These are phyloP conservation scores for Tothia fuscella DNA, from an alignment of 2,329 filamentous ascomycete species.

Conservation along the genomic window DNA sequence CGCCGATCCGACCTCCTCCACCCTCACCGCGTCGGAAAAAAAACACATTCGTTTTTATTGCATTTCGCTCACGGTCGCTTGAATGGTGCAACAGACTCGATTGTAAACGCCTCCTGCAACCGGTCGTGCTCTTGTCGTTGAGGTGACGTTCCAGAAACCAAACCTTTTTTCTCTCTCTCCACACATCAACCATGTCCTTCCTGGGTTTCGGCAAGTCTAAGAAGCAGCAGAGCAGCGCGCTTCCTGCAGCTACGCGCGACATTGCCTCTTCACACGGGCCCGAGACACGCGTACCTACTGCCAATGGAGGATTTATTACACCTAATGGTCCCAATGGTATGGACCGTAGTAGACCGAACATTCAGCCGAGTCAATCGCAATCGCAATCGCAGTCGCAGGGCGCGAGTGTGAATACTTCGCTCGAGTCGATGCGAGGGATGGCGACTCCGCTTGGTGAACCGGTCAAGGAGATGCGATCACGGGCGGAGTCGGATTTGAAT, in stretches of 20 bases:
- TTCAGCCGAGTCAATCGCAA: conserved; percentile 2
- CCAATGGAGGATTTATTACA: too few species aligned
- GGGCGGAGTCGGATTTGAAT: conserved; percentile 9
- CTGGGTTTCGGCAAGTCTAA: conserved; percentile 36
- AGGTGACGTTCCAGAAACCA: too few species aligned
- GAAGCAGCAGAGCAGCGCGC: conserved; percentile 25
- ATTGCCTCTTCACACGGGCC: conserved; percentile 42
- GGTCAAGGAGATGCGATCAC: conserved; percentile 25
- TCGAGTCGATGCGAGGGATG: conserved; percentile 6
- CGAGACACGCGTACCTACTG: conserved; percentile 30
- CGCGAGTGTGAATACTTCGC: neutral
- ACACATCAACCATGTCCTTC: conserved; percentile 39
- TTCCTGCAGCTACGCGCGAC: conserved; percentile 44
- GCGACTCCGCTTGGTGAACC: conserved; percentile 23
- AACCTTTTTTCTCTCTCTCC: too few species aligned
- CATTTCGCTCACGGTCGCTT: too few species aligned
- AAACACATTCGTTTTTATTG: too few species aligned
- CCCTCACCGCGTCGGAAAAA: too few species aligned
- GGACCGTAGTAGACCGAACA: neutral
- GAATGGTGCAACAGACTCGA: too few species aligned
- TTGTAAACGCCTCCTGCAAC: too few species aligned
- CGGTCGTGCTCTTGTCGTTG: conserved; percentile 2
- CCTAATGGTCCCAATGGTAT: too few species aligned
- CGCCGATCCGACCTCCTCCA: too few species aligned
- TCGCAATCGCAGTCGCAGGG: conserved; percentile 17